Conservation (phyloP, 2,329 filamentous ascomycete species). For the Moelleriella libera region DNA sequence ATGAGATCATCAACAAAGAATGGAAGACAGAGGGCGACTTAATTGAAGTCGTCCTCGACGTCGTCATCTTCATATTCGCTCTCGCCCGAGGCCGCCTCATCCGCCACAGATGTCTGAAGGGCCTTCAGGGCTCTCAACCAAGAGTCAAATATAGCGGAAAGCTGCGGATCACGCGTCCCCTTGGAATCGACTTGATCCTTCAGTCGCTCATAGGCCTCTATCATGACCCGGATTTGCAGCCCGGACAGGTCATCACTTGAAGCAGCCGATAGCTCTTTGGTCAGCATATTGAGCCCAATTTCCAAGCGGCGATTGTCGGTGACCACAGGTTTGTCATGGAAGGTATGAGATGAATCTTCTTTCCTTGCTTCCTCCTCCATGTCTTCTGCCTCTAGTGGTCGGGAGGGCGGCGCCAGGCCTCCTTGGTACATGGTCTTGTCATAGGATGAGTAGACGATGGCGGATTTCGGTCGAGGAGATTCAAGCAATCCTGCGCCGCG, state of each 20-base stretch:
- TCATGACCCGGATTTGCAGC: constrained; percentile 42
- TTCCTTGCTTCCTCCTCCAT: neutral
- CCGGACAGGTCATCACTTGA: constrained; percentile 22
- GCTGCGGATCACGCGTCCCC: constrained; percentile 18
- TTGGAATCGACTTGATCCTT: constrained; percentile 27
- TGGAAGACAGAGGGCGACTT: no score
- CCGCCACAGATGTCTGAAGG: constrained; percentile 23
- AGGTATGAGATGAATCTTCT: neutral
- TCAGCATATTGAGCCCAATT: constrained; percentile 35
- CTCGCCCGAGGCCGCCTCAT: constrained; percentile 10
- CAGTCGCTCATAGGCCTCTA: constrained; percentile 41
- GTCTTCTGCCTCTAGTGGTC: constrained; percentile 12
- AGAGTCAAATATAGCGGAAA: constrained; percentile 27
- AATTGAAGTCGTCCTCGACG: neutral
- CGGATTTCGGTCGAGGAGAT: neutral
- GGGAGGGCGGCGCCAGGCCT: constrained; percentile 16
- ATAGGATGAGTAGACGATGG: constrained; percentile 18
- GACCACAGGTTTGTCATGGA: constrained; percentile 3
- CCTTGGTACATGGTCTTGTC: constrained; percentile 27
- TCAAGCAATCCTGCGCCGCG: constrained; percentile 1
- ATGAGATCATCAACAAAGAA: no score
- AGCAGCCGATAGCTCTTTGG: constrained; percentile 31
- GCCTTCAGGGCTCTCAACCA: constrained; percentile 35
- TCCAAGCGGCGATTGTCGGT: constrained; percentile 28
- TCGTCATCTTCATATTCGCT: constrained; percentile 14